Evolutionary conservation across 129 eudicot genomes (phyloP), one percentile per base, ranked within the genome.

Genomic region (Pulicaria dysenterica): DNA sequence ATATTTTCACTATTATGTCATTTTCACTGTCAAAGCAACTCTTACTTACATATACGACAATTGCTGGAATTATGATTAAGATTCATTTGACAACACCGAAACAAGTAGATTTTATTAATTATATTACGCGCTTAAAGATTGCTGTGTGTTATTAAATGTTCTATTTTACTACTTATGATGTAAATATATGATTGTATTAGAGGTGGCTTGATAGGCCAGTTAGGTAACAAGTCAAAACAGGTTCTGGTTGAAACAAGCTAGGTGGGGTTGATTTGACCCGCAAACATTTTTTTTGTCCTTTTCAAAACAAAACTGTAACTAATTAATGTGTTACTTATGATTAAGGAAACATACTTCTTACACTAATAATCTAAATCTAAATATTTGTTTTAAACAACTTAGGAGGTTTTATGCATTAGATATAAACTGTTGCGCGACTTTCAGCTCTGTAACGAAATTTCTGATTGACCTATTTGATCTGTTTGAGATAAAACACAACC

Each of bases 331-430:
- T 58, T 34, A 57, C 10, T 8, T 8, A 12, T 46, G 61, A 56
- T 19, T 24, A 8, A 13, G 2, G 9, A 31, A 58, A 57, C 15
- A 53, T 24, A 15, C 7, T 0, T 1, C 9, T 17, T 56, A 19
- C 31, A 24, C 1, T 24, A 56, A 6, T 17, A 56, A 17, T 56
- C n/a, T n/a, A n/a, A 6, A 24, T 31, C 14, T 40, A 10, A 57
- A 57, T 57, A 9, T 10, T 24, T 31, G 63, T 0, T 24, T 34
- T 8, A 34, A 34, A 19, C 13, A 2, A 55, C 61, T 55, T 19
- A 51, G 38, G 60, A 55, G 60, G 8, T 55, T 38, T 45, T 58
- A 60, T 38, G 66, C 66, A 60, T 34, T 57, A 8, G 3, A 19
- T 34, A 34, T 12, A 5, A 43, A 58, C 16, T 36, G 12, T 34